Percentiles rank a stretch among this genome's conserved stretches.
These are phyloP conservation scores for Neofusicoccum cordaticola DNA, from an alignment of 2,329 filamentous ascomycete species.

Conservation along the genomic window DNA sequence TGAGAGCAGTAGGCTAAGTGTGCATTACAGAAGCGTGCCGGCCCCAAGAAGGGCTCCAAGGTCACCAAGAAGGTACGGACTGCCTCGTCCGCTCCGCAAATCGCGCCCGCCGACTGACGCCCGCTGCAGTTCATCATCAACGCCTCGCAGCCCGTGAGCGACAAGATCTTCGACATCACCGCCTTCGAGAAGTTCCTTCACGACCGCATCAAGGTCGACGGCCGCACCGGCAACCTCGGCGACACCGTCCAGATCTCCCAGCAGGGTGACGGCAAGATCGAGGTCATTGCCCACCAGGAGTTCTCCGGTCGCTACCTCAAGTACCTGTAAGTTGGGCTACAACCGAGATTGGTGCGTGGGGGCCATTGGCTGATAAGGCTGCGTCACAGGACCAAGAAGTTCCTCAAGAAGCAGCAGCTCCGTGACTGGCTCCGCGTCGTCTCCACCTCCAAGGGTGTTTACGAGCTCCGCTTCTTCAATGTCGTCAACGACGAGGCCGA, in stretches of 20 bases:
- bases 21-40: constrained; percentile 56
- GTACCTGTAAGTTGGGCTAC: constrained; percentile 75
- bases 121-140: constrained; percentile 88
- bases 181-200: constrained; percentile 99
- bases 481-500: constrained; percentile 97
- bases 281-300: constrained; percentile 95
- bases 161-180: constrained; percentile 99
- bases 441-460: constrained; percentile 95
- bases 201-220: constrained; percentile 99
- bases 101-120: neutral
- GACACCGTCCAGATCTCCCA: constrained; percentile 88
- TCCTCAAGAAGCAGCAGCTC: constrained; percentile 99
- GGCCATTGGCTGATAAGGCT: constrained; percentile 18
- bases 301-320: constrained; percentile 99
- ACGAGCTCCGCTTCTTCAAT: constrained; percentile 99
- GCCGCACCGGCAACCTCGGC: constrained; percentile 96
- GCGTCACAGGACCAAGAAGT: constrained; percentile 88
- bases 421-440: constrained; percentile 99
- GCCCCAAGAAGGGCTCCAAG: constrained; percentile 59
- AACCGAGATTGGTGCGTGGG: neutral
- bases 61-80: constrained; percentile 75
- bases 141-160: constrained; percentile 93
- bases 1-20: constrained; percentile 93
- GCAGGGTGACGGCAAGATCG: constrained; percentile 93
- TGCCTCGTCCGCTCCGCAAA: neutral